These are phyloP conservation scores for Myotisia sp. DNA, from an alignment of 2,329 filamentous ascomycete genomes.

Conservation along the genomic window DNA sequence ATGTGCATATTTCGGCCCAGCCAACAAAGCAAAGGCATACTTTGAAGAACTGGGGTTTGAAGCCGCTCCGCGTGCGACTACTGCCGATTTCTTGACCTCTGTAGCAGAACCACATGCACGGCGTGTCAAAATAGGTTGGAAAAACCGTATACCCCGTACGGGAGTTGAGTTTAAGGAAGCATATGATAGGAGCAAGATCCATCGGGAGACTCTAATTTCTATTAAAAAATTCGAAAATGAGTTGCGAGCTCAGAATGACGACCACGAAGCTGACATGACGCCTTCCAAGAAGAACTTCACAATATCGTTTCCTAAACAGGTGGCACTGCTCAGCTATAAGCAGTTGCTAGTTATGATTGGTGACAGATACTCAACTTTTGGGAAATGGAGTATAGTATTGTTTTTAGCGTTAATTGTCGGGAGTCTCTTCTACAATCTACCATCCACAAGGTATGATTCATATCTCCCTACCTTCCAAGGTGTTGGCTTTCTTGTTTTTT, in stretches of 20 bases:
- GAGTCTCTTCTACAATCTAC: slow-evolving; percentile 41
- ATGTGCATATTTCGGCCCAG: slow-evolving; percentile 57
- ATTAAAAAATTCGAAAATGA: slow-evolving; percentile 41
- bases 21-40: slow-evolving; percentile 52
- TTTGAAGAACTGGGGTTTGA: slow-evolving; percentile 62
- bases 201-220: slow-evolving; percentile 32
- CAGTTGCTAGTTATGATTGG: slow-evolving; percentile 41
- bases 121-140: slow-evolving; percentile 41
- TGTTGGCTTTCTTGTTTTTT: neutral
- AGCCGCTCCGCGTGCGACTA: slow-evolving; percentile 57
- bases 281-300: slow-evolving; percentile 40
- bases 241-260: slow-evolving; percentile 28
- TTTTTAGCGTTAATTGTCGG: slow-evolving; percentile 35
- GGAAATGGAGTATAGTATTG: slow-evolving; percentile 37
- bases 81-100: slow-evolving; percentile 63
- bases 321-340: slow-evolving; percentile 41
- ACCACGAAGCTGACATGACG: slow-evolving; percentile 26
- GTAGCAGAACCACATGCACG: slow-evolving; percentile 50
- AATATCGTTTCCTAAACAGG: slow-evolving; percentile 37
- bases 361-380: slow-evolving; percentile 37
- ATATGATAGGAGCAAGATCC: slow-evolving; percentile 36
- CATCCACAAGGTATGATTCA: slow-evolving; percentile 30
- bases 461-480: too few relatives aligned
- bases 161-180: slow-evolving; percentile 41
- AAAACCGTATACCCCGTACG: slow-evolving; percentile 42